Evolutionary conservation across 345 rosid genomes (phyloP), one percentile per base, ranked within the genome.

Genomic region (Psidium guajava): DNA sequence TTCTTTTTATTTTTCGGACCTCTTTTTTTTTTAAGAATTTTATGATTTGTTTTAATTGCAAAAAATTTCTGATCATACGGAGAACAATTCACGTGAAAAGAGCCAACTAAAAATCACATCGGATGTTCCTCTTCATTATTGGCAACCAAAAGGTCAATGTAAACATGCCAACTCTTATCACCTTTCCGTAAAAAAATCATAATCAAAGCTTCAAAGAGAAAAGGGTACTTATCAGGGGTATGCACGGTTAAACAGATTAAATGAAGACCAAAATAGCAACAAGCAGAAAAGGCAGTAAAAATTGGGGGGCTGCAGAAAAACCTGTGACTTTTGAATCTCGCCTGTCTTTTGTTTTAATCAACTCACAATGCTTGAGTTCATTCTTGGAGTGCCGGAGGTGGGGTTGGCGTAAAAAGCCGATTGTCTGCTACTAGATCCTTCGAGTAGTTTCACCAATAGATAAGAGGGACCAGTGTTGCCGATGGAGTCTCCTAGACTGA

Each of bases 321-420:
- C 87, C 86, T 53, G 73, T 75, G 83, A 84, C 83, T 49, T 14
- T 86, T 51, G 86, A 49, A 57, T 69, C 77, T 11, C 47, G 47
- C 24, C 36, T 69, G 77, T 32, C 77, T 69, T 54, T 54, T 54
- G 20, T 54, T 16, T 47, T 3, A 2, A 69, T 69, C 24, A 69
- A 69, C 77, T 69, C 77, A 69, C 77, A 18, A 91, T 89, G 84
- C 88, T 84, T 24, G 91, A 86, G 36, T 88, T 91, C 89, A 92
- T 87, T 44, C 93, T 90, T 15, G 96, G 90, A 86, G 89, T 85
- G 73, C 90, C 91, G 44, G 95, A 87, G 56, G 92, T 87, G 18
- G 97, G 95, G 82, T 92, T 95, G 21, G 99, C 97, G 58, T 96
- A 99, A 86, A 98, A 98, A 54, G 99, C 99, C 4, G 99, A 98